Conservation (phyloP, 1,139 yeast genomes). For the Kurtzmaniella quercitrusa region DNA sequence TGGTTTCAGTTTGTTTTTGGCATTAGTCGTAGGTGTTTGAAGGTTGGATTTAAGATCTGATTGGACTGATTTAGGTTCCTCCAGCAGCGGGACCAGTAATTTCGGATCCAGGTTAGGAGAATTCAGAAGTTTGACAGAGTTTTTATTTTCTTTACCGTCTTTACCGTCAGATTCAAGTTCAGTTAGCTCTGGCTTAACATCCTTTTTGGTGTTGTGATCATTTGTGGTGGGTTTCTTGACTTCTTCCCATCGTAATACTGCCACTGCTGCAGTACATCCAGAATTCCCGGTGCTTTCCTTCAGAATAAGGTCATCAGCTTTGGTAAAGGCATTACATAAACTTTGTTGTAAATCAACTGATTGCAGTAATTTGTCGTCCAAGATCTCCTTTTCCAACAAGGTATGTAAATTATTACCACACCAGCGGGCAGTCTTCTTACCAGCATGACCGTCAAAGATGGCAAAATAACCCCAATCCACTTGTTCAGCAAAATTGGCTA, state of each 20-base stretch:
- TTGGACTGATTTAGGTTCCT: too few relatives aligned
- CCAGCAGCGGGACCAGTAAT: too few relatives aligned
- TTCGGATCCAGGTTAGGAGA: too few relatives aligned
- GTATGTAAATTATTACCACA: conserved; percentile 84
- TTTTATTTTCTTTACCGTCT: too few relatives aligned
- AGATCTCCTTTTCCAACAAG: conserved; percentile 53
- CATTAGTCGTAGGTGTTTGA: too few relatives aligned
- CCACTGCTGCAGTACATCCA: conserved; percentile 96
- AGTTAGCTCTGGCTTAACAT: too few relatives aligned
- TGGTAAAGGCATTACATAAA: conserved; percentile 57
- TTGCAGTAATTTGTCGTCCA: conserved; percentile 8
- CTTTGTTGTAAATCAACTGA: conserved; percentile 49
- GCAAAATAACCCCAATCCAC: conserved; percentile 96
- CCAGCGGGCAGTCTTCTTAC: conserved; percentile 90
- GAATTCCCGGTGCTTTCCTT: conserved; percentile 60
- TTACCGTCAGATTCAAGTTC: too few relatives aligned
- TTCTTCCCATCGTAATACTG: conserved; percentile 80
- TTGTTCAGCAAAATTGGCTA: conserved; percentile 85
- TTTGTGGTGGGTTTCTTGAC: conserved; percentile 1
- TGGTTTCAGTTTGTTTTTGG: too few relatives aligned
- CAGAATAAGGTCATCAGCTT: conserved; percentile 69
- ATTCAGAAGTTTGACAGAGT: too few relatives aligned
- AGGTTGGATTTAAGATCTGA: too few relatives aligned
- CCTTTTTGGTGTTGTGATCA: too few relatives aligned
- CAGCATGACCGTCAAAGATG: conserved; percentile 97